Conservation (phyloP, 2,329 filamentous ascomycete genomes). For the Talaromyces islandicus region DNA sequence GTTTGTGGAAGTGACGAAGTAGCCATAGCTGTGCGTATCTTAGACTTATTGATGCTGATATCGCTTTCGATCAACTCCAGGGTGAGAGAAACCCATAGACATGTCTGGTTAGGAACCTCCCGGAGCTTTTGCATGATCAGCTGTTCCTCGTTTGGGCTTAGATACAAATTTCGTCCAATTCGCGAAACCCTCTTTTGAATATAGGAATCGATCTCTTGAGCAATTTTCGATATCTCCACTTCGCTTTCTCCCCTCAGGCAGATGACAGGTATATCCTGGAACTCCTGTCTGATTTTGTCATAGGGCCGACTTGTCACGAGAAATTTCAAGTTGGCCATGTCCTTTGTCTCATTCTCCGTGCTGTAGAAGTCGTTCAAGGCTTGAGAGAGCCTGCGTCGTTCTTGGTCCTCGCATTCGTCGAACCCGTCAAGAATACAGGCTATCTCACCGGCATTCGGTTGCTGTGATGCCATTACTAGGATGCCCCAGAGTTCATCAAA, state of each 20-base stretch:
- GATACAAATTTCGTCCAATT: too few species aligned
- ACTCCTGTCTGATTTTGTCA: conserved; percentile 4
- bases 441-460: conserved; percentile 14
- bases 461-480: conserved; percentile 15
- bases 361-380: background rate
- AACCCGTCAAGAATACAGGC: conserved; percentile 34
- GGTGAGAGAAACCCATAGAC: conserved; percentile 32
- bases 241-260: conserved; percentile 1
- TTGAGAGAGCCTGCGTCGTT: conserved; percentile 4
- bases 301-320: conserved; percentile 18
- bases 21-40: conserved; percentile 12
- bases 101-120: conserved; percentile 25
- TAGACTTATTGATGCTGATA: background rate
- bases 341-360: too few species aligned
- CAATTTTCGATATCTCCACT: background rate
- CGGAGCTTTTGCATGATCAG: conserved; percentile 20
- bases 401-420: conserved; percentile 28
- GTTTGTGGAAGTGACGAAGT: conserved; percentile 16
- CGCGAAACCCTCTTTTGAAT: too few species aligned
- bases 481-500: conserved; percentile 25
- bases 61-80: conserved; percentile 22
- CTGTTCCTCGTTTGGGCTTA: too few species aligned
- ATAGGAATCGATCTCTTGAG: conserved; percentile 1
- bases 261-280: conserved; percentile 5
- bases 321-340: conserved; percentile 33